Base-by-base conservation (phyloP, 2,329 filamentous ascomycete genomes). In the Coniochaeta sp. region DNA sequence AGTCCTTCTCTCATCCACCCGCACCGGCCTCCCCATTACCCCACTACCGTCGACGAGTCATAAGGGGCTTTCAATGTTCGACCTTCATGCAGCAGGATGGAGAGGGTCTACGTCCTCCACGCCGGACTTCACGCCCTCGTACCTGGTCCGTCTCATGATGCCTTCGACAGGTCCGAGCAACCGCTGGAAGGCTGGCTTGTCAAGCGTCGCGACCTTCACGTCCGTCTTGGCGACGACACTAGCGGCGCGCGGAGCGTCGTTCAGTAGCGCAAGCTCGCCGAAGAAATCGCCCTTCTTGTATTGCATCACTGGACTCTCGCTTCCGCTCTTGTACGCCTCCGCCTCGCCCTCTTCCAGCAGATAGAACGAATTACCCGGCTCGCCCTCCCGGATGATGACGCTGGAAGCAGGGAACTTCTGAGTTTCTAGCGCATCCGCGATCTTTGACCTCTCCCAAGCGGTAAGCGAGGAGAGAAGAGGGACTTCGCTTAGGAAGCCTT, bases 241-340 rank as follows among this genome's bases (percentile, higher is more conserved):
- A 58, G 95, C 95, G 40, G 93, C 93, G 70, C 95, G 88, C 9
- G 95, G 95, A 59, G 91, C 90, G 71, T 99, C 93, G 67, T 98
- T 96, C 67, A 98, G 81, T 70, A 99, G 77, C 7, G 95, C 95
- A 63, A 99, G 81, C 76, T 99, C 95, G 63, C 95, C 95, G 76
- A 99, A 99, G 79, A 95, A 99, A 70, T 97, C 95, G 33, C 95
- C 95, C 75, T 96, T 95, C 64, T 81, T 82, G 74, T 98, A 98
- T 59, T 85, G 81, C 70, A 91, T 91, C 64, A 98, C 88, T 2
- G 88, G 81, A 62, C 84, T 79, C 24, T 86, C 80, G 19, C 81
- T 77, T 43, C 88, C 90, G n/a, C 84, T 80, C 77, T 93, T 96
- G 80, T 86, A 91, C 1, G 91, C 93, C 67, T 92, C 89, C 9